Conservation (phyloP, 345 rosid species). For the Chamaenerion angustifolium region DNA sequence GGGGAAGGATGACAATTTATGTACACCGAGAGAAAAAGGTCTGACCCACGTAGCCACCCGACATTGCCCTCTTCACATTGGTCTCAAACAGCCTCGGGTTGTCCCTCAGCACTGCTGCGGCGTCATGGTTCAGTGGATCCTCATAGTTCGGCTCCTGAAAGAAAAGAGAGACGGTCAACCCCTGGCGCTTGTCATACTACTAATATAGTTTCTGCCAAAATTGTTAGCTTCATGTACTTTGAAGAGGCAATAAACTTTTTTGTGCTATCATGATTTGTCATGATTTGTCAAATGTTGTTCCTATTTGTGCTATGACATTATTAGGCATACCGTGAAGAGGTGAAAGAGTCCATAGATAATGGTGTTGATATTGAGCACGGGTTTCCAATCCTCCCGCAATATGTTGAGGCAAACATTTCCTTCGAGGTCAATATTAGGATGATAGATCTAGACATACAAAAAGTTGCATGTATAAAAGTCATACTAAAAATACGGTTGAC, state of each 20-base stretch:
- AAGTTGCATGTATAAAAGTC: background rate
- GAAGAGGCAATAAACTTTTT: too few relatives aligned
- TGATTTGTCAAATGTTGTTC: too few relatives aligned
- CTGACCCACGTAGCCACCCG: conserved; percentile 71
- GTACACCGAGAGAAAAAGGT: conserved; percentile 56
- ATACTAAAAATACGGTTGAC: background rate
- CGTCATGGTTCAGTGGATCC: conserved; percentile 95
- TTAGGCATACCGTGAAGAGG: conserved; percentile 61
- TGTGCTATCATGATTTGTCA: too few relatives aligned
- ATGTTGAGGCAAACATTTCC: conserved; percentile 94
- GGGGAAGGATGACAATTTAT: conserved; percentile 10
- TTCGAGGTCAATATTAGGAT: conserved; percentile 97
- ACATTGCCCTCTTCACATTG: conserved; percentile 63
- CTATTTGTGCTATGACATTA: too few relatives aligned
- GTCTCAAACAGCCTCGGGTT: conserved; percentile 59
- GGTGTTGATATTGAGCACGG: conserved; percentile 89
- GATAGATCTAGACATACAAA: conserved; percentile 49
- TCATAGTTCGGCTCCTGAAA: conserved; percentile 77
- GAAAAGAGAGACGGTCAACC: background rate
- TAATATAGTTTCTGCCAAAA: background rate
- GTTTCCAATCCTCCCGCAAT: conserved; percentile 97
- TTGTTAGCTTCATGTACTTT: too few relatives aligned
- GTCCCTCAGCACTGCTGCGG: conserved; percentile 79
- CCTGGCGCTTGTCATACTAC: background rate
- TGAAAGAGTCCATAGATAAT: conserved; percentile 79